Conservation (phyloP, 2,329 filamentous ascomycete species). For the Colletotrichum sp. region DNA sequence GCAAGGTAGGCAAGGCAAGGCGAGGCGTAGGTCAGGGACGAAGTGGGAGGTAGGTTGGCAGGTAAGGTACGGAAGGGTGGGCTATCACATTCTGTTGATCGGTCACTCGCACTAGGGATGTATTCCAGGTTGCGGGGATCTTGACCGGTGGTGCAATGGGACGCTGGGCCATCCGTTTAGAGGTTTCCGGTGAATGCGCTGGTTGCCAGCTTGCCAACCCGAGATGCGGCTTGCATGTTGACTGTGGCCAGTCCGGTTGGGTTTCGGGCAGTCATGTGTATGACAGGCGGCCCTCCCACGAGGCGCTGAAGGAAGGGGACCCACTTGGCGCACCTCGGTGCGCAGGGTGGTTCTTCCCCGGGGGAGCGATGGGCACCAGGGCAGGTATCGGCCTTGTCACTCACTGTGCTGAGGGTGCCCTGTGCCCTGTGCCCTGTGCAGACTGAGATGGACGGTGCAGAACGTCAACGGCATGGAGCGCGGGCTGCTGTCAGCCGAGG, state of each 20-base stretch:
- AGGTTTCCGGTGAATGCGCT: constrained; percentile 13
- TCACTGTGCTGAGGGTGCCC: neutral
- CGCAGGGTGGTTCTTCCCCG: neutral
- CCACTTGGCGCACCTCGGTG: constrained; percentile 6
- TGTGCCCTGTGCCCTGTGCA: neutral
- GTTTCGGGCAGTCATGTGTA: neutral
- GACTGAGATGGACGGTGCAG: neutral
- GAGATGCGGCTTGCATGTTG: neutral
- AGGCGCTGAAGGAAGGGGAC: constrained; percentile 18
- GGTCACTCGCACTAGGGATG: constrained; percentile 7
- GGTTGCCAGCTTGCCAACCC: neutral
- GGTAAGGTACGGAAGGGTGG: neutral
- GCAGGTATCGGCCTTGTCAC: neutral
- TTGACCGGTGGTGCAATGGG: constrained; percentile 17
- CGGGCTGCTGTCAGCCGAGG: neutral
- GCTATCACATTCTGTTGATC: constrained; percentile 21
- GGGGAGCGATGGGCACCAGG: neutral
- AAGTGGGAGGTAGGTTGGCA: neutral
- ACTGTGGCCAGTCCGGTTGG: neutral
- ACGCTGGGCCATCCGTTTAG: constrained; percentile 4
- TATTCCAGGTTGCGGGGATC: constrained; percentile 9
- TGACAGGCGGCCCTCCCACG: neutral
- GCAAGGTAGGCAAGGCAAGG: neutral
- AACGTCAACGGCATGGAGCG: neutral
- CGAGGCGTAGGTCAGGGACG: neutral